Conservation (phyloP, 2,329 filamentous ascomycete genomes). For the Corynespora cassiicola region DNA sequence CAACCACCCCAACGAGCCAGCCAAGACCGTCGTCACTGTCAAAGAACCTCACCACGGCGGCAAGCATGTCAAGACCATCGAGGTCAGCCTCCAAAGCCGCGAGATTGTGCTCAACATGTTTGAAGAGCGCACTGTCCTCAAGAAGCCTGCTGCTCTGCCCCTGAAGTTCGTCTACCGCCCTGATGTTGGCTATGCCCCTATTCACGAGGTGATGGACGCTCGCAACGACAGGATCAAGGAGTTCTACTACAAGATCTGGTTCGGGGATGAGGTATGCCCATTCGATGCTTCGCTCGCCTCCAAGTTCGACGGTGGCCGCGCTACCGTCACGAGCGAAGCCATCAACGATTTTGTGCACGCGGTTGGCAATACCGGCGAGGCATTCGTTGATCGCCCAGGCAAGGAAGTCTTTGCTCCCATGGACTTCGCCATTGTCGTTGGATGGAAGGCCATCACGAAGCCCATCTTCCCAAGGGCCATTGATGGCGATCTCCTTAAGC, state of each 20-base stretch:
- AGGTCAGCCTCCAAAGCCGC: slow-evolving; percentile 78
- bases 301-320: slow-evolving; percentile 86
- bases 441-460: slow-evolving; percentile 99
- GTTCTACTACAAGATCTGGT: slow-evolving; percentile 99
- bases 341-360: slow-evolving; percentile 99
- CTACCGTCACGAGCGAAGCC: slow-evolving; percentile 85
- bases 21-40: slow-evolving; percentile 84
- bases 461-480: slow-evolving; percentile 97
- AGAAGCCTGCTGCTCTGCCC: slow-evolving; percentile 80
- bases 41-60: slow-evolving; percentile 86
- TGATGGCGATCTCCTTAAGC: slow-evolving; percentile 92
- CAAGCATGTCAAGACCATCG: slow-evolving; percentile 86
- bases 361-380: slow-evolving; percentile 96
- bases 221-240: slow-evolving; percentile 99
- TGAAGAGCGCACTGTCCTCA: slow-evolving; percentile 88
- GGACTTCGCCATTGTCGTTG: slow-evolving; percentile 98
- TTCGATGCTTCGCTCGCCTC: slow-evolving; percentile 85
- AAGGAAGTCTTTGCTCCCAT: slow-evolving; percentile 96
- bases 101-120: slow-evolving; percentile 90
- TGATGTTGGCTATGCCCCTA: slow-evolving; percentile 95
- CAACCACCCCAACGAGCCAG: slow-evolving; percentile 77
- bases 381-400: slow-evolving; percentile 93
- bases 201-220: slow-evolving; percentile 92
- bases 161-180: slow-evolving; percentile 93
- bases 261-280: slow-evolving; percentile 82